Percentiles rank a stretch among this genome's conserved stretches.
Evolutionary conservation across 1,139 yeast species (phyloP).

Genomic region (Yamadazyma atlantica): DNA sequence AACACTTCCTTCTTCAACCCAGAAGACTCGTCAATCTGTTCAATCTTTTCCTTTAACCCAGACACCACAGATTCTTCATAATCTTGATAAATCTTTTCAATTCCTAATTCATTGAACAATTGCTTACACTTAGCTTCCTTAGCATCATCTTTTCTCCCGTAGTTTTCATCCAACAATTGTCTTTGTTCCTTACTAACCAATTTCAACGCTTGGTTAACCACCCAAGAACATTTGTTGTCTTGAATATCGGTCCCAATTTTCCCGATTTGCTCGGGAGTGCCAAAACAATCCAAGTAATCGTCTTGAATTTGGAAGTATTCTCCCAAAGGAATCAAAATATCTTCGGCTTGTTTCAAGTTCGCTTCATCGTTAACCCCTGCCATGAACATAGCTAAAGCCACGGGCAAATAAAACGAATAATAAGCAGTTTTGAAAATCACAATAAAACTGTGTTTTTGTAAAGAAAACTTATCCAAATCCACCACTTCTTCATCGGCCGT

Average conservation of each 20-base stretch:
- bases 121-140: constrained; percentile 73
- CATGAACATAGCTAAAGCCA: constrained; percentile 93
- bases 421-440: constrained; percentile 97
- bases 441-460: constrained; percentile 89
- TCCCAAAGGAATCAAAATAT: constrained; percentile 90
- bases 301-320: constrained; percentile 99
- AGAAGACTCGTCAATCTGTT: constrained; percentile 76
- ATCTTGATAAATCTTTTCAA: constrained; percentile 67
- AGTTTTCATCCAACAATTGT: constrained; percentile 75
- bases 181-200: constrained; percentile 82
- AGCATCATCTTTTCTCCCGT: constrained; percentile 77
- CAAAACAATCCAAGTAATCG: constrained; percentile 95
- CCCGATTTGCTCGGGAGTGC: constrained; percentile 96
- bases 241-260: constrained; percentile 98
- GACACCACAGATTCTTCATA: constrained; percentile 81
- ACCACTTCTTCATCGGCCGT: constrained; percentile 97
- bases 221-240: constrained; percentile 99
- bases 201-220: constrained; percentile 87
- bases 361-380: constrained; percentile 70
- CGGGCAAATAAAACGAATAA: constrained; percentile 96
- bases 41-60: constrained; percentile 64
- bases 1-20: constrained; percentile 89
- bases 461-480: constrained; percentile 82
- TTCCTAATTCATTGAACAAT: constrained; percentile 70
- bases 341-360: constrained; percentile 86